Percentiles rank a stretch among this genome's conserved stretches.
Evolutionary conservation across 2,329 filamentous ascomycete species (phyloP).

Genomic region (Ascomycota sp.): DNA sequence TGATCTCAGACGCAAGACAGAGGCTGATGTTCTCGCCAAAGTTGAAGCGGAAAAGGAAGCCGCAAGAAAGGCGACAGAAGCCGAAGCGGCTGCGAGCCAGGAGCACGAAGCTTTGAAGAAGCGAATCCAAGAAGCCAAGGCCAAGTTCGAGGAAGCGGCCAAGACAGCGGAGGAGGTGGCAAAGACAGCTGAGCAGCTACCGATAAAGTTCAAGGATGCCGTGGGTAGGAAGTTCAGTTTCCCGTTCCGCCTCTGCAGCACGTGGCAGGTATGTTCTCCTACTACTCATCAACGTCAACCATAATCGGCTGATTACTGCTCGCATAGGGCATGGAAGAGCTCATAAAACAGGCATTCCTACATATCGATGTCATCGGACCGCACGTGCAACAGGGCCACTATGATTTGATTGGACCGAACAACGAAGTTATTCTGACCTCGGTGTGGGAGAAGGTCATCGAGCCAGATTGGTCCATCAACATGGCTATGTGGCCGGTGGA

Average conservation of each 20-base stretch:
- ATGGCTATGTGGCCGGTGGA: conserved; percentile 42
- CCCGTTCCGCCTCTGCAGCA: conserved; percentile 67
- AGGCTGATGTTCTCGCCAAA: conserved; percentile 18
- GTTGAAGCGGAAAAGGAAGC: conserved; percentile 19
- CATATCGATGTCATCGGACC: conserved; percentile 59
- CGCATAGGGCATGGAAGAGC: conserved; percentile 64
- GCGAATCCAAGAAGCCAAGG: conserved; percentile 33
- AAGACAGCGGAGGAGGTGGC: conserved; percentile 35
- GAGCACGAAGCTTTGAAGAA: conserved; percentile 40
- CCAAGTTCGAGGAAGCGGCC: conserved; percentile 24
- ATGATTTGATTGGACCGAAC: conserved; percentile 60
- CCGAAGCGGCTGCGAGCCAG: conserved; percentile 26
- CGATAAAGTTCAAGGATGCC: conserved; percentile 75
- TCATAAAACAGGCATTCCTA: conserved; percentile 68
- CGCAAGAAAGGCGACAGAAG: conserved; percentile 18
- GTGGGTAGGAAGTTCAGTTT: conserved; percentile 85
- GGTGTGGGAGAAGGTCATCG: conserved; percentile 63
- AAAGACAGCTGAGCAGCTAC: no score
- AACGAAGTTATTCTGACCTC: conserved; percentile 62
- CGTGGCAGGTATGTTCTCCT: conserved; percentile 64
- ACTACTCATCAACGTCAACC: no score
- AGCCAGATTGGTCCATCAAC: conserved; percentile 42
- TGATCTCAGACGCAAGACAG: conserved; percentile 17
- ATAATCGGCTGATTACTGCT: no score
- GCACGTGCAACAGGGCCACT: conserved; percentile 59